phyloP scores from a whole-genome alignment of 345 rosid genomes.

The Citropsis articulata region DNA sequence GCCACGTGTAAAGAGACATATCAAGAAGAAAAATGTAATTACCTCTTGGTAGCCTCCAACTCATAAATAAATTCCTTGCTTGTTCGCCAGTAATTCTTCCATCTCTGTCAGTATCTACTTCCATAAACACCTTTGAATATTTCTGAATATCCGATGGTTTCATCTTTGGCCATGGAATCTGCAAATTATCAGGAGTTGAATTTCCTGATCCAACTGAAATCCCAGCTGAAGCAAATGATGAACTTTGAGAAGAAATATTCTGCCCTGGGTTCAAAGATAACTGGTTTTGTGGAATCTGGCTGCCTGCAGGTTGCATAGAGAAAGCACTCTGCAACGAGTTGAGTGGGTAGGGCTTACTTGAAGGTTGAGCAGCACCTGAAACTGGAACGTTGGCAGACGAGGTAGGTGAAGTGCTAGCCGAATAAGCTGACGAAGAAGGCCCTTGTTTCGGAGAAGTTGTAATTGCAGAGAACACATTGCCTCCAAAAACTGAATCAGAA shows the following conservation, averaged over 20 bases:
- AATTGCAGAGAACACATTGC: slow-evolving; percentile 51
- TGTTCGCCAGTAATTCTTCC: slow-evolving; percentile 94
- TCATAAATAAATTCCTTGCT: slow-evolving; percentile 87
- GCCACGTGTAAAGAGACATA: neutral
- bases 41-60: slow-evolving; percentile 99
- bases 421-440: slow-evolving; percentile 37
- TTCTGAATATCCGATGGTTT: slow-evolving; percentile 86
- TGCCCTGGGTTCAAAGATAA: slow-evolving; percentile 45
- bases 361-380: slow-evolving; percentile 48
- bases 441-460: slow-evolving; percentile 47
- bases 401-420: slow-evolving; percentile 41
- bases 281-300: slow-evolving; percentile 48
- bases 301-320: slow-evolving; percentile 58
- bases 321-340: slow-evolving; percentile 72
- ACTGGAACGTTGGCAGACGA: slow-evolving; percentile 44
- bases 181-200: slow-evolving; percentile 50
- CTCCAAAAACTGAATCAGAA: slow-evolving; percentile 45
- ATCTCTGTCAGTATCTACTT: slow-evolving; percentile 93
- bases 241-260: slow-evolving; percentile 51
- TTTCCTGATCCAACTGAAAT: slow-evolving; percentile 50
- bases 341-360: slow-evolving; percentile 54
- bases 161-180: slow-evolving; percentile 85
- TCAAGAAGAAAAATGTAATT: slow-evolving; percentile 14
- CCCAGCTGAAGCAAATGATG: slow-evolving; percentile 48
- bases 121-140: slow-evolving; percentile 83